Evolutionary conservation across 495 filamentous ascomycete species (phyloP), one percentile per base, ranked within the genome.

Genomic region (Pyrenula massariospora): DNA sequence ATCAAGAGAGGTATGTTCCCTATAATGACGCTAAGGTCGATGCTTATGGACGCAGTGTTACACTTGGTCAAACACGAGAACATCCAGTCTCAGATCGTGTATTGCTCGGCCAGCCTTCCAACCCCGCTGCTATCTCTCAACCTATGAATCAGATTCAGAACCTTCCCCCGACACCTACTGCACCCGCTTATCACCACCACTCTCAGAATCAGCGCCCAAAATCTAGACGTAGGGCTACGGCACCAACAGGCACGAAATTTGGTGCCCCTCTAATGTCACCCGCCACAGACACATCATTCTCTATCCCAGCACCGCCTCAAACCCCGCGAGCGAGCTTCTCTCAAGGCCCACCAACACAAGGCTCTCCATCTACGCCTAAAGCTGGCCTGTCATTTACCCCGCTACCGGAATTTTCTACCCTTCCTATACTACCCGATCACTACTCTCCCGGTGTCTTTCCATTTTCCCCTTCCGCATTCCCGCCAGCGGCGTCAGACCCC

Each of bases 1-100:
- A 69, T 0, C 63, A 73, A 19, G 75, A 82, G 54, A 66, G 68
- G 51, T 83, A 77, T 15, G 31, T 42, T 23, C 24, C 8, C 20
- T 24, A 19, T 2, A 53, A 25, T 50, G 49, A 50, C 20, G 22
- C 22, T n/a, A 54, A n/a, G 24, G 8, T 10, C 12, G 2, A 10
- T 24, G 15, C 52, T n/a, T 10, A 50, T 24, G 50, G 49, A 12
- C 15, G 21, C 22, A 42, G 31, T 42, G 31, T 15, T 15, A 15
- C 31, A 5, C 5, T 42, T 15, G 31, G 8, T 15, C 31, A 15
- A 8, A 15, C 31, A 42, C 31, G 31, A 42, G 31, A 15, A 42
- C 31, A 5, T 42, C 31, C 31, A 15, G 8, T 42, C 31, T 42
- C 31, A 42, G 31, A 42, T 42, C 31, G 31, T 42, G 8, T 15